Evolutionary conservation across 208 protist genomes (phyloP).

Genomic region (Phytomonas francai): DNA sequence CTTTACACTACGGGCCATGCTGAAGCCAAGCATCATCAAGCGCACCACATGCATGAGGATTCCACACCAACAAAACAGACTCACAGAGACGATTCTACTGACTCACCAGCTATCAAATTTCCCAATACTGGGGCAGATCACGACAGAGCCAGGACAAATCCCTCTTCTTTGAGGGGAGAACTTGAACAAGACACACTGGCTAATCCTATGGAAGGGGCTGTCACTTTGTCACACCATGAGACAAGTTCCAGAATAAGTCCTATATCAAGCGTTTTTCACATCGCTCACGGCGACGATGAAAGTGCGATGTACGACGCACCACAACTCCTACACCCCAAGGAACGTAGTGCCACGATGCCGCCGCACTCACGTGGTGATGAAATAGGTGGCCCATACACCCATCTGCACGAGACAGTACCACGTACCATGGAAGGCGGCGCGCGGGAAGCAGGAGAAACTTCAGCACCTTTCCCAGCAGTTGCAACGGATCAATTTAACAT

Average conservation of each 20-base stretch:
- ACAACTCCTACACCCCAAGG: not conserved
- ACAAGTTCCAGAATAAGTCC: not conserved
- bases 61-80: not conserved
- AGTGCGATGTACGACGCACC: not conserved
- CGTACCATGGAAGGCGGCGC: not conserved
- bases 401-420: not conserved
- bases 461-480: not conserved
- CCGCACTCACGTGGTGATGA: not conserved
- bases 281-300: not conserved
- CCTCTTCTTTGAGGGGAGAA: not conserved
- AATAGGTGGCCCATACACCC: not conserved
- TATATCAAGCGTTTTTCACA: not conserved
- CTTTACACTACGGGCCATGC: not conserved
- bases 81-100: not conserved
- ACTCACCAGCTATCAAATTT: not conserved
- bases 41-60: not conserved
- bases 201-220: not conserved
- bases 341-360: not conserved
- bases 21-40: not conserved
- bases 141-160: not conserved
- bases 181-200: not conserved
- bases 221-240: not conserved
- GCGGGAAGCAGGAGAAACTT: not conserved
- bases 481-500: not conserved
- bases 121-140: not conserved